phyloP scores from a whole-genome alignment of 2,329 filamentous ascomycete genomes.

The Mycosphaerelloides madeirae region DNA sequence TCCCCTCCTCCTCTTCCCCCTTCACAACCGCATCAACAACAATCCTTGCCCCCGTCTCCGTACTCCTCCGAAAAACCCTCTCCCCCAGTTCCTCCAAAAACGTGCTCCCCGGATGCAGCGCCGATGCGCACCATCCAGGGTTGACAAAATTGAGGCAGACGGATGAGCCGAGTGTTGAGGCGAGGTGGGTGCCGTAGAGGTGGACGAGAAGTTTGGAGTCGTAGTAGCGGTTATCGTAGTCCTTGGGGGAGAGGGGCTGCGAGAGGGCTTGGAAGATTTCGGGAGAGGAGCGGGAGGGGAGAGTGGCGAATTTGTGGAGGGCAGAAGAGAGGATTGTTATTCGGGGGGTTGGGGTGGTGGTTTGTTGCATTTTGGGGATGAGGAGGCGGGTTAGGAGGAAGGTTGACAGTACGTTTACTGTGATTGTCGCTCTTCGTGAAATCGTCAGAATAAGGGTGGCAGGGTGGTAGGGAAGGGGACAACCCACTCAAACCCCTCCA shows the following conservation, averaged over 20 bases:
- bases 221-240: slow-evolving; percentile 15
- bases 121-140: slow-evolving; percentile 46
- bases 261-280: slow-evolving; percentile 10
- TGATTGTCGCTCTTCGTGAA: slow-evolving; percentile 41
- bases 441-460: too few relatives aligned
- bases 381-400: slow-evolving; percentile 47
- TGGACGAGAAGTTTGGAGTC: slow-evolving; percentile 20
- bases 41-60: slow-evolving; percentile 36
- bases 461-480: too few relatives aligned
- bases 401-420: slow-evolving; percentile 50
- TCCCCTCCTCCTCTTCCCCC: slow-evolving; percentile 24
- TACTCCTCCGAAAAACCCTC: slow-evolving; percentile 34
- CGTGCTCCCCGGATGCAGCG: slow-evolving; percentile 5
- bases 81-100: slow-evolving; percentile 9
- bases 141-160: slow-evolving; percentile 47
- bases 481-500: slow-evolving; percentile 43
- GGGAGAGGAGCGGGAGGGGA: slow-evolving; percentile 43
- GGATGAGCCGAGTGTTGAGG: slow-evolving; percentile 3
- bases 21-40: slow-evolving; percentile 22
- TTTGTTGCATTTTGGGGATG: slow-evolving; percentile 45
- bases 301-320: slow-evolving; percentile 39
- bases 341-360: slow-evolving; percentile 14
- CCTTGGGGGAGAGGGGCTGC: slow-evolving; percentile 2
- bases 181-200: slow-evolving; percentile 14
- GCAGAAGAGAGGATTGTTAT: slow-evolving; percentile 38